Conservation (phyloP, 495 filamentous ascomycete genomes). For the Melanomma pulvis-pyrius region DNA sequence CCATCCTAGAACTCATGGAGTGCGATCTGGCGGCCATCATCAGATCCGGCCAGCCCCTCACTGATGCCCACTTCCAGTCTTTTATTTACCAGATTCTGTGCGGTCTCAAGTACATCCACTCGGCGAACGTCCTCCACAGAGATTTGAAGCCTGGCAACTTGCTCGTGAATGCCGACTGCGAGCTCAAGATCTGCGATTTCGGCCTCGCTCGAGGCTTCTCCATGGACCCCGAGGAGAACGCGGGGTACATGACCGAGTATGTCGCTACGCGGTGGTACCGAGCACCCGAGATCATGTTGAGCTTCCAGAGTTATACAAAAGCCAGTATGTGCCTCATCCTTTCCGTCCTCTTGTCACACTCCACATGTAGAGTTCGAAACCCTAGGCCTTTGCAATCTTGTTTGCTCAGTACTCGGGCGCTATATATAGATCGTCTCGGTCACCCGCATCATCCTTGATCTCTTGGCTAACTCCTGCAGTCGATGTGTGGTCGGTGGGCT, state of each 20-base stretch:
- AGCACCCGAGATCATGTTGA: constrained; percentile 99
- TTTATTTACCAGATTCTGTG: constrained; percentile 99
- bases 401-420: not conserved
- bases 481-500: constrained; percentile 98
- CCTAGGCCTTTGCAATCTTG: not conserved
- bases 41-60: constrained; percentile 94
- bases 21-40: constrained; percentile 99
- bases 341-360: constrained; percentile 2
- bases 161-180: constrained; percentile 97
- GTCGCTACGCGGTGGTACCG: constrained; percentile 99
- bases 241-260: constrained; percentile 99
- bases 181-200: constrained; percentile 98
- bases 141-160: constrained; percentile 98
- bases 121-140: constrained; percentile 95
- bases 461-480: constrained; percentile 56
- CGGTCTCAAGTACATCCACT: constrained; percentile 98
- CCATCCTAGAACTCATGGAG: constrained; percentile 86
- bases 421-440: constrained; percentile 25
- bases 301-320: constrained; percentile 99
- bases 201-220: constrained; percentile 89
- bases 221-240: constrained; percentile 92
- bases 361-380: not conserved
- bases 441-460: constrained; percentile 1
- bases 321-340: constrained; percentile 57
- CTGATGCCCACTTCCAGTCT: constrained; percentile 99